Base-by-base conservation (phyloP, 2,329 filamentous ascomycete genomes). In the Trichoderma atrobrunneum region DNA sequence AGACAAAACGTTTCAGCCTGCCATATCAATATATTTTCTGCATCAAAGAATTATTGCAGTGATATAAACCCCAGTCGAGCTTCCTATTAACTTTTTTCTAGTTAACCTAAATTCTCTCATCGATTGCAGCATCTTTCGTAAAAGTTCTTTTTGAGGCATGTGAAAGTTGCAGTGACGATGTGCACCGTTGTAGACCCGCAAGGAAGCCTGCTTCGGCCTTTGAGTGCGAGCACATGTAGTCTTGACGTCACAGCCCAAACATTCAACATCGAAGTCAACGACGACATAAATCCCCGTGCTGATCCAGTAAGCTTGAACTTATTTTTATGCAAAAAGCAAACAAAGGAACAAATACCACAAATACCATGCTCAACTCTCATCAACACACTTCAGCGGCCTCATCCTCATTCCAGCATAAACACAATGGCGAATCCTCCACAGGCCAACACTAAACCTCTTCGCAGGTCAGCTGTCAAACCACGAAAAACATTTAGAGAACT, bases 401-500 rank as follows among this genome's bases (percentile, higher is more conserved):
- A 21, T 32, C 10, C 12, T 34, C 32, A 24, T 32, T 34, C 39
- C 18, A 26, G 26, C 43, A 30, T 54, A 21, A 16, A 59, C 24
- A n/a, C 34, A 68, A 68, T 68, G 65, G 62, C 61, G 21, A 12
- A 54, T 30, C 34, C 54, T 43, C 39, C 63, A 43, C 26, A 51
- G n/a, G 62, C 66, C 18, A 66, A 26, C 3, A 71, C 71, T 7
- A 26, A 66, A 43, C n/a, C 74, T 18, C 56, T 70, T 24, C 66
- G 56, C 14, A 70, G 21, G 39, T 73, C 78, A 5, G 76, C 78
- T 5, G 74, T 78, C 6, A 75, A 73, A 14, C 80, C 80, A 21
- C 75, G 74, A 18, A 79, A 78, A 57, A 77, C 79, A 8, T 68
- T 82, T 56, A 78, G 80, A 60, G 84, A 85, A 70, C 76, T 76